Conservation (phyloP, 805 yeast species). For the Phaffomyces antillensis region DNA sequence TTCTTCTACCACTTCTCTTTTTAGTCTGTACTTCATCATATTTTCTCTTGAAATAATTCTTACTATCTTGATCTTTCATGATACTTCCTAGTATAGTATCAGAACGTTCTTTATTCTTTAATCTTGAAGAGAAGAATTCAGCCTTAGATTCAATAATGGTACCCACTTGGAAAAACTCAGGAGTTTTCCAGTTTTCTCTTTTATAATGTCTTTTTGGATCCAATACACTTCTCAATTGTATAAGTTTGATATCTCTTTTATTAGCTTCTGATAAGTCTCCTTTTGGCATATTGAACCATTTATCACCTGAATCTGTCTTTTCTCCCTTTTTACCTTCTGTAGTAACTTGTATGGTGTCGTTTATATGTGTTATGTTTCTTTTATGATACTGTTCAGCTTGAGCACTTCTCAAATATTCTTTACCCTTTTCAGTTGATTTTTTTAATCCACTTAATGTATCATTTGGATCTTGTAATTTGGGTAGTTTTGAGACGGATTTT, state of each 20-base stretch:
- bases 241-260: constrained; percentile 68
- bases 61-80: constrained; percentile 61
- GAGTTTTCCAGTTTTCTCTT: constrained; percentile 70
- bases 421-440: constrained; percentile 11
- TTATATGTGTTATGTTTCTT: constrained; percentile 27
- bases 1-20: constrained; percentile 57
- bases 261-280: constrained; percentile 65
- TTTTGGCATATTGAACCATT: constrained; percentile 80
- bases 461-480: constrained; percentile 27
- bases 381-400: constrained; percentile 10
- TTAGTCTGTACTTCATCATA: constrained; percentile 70
- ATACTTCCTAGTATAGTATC: constrained; percentile 76
- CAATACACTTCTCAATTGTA: constrained; percentile 82
- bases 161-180: constrained; percentile 82
- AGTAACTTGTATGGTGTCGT: constrained; percentile 37
- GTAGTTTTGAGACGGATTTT: constrained; percentile 30
- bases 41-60: constrained; percentile 77
- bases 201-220: constrained; percentile 96
- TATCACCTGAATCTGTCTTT: constrained; percentile 36
- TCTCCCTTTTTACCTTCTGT: constrained; percentile 9
- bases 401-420: constrained; percentile 16
- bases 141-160: constrained; percentile 77
- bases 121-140: constrained; percentile 64
- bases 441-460: constrained; percentile 7
- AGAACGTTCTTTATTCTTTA: constrained; percentile 68